Evolutionary conservation across 768 basidiomycete species (phyloP).

Genomic region (Boletus tomentosulus): DNA sequence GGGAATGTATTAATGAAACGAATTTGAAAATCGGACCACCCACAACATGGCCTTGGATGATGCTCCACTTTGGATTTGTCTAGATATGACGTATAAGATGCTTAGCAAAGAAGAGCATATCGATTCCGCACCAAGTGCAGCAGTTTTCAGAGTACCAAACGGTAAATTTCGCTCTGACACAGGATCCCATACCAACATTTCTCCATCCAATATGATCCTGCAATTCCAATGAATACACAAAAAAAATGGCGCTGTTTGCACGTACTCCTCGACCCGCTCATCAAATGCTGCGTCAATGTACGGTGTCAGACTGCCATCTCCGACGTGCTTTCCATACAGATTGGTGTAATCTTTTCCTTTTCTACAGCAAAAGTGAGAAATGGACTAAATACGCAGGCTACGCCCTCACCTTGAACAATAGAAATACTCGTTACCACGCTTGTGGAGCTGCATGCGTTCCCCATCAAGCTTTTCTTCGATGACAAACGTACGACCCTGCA

Average conservation of each 20-base stretch:
- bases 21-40: slow-evolving; percentile 27
- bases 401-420: slow-evolving; percentile 78
- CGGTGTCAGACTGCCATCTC: slow-evolving; percentile 84
- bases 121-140: slow-evolving; percentile 65
- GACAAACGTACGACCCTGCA: slow-evolving; percentile 74
- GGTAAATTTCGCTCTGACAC: slow-evolving; percentile 82
- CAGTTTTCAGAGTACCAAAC: slow-evolving; percentile 92
- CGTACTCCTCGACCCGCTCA: slow-evolving; percentile 75
- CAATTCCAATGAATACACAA: slow-evolving; percentile 5
- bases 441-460: slow-evolving; percentile 94
- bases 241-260: background rate
- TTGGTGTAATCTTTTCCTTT: slow-evolving; percentile 91
- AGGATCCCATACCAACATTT: slow-evolving; percentile 99
- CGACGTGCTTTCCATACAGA: slow-evolving; percentile 83
- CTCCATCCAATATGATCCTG: slow-evolving; percentile 93
- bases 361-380: slow-evolving; percentile 36
- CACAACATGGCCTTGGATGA: slow-evolving; percentile 88
- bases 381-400: background rate
- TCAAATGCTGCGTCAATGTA: slow-evolving; percentile 77
- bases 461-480: slow-evolving; percentile 99
- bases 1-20: background rate
- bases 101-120: background rate
- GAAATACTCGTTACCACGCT: slow-evolving; percentile 83
- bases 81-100: slow-evolving; percentile 24
- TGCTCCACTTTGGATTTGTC: slow-evolving; percentile 68